Conservation (phyloP, 345 rosid species). For the Pistacia atlantica region DNA sequence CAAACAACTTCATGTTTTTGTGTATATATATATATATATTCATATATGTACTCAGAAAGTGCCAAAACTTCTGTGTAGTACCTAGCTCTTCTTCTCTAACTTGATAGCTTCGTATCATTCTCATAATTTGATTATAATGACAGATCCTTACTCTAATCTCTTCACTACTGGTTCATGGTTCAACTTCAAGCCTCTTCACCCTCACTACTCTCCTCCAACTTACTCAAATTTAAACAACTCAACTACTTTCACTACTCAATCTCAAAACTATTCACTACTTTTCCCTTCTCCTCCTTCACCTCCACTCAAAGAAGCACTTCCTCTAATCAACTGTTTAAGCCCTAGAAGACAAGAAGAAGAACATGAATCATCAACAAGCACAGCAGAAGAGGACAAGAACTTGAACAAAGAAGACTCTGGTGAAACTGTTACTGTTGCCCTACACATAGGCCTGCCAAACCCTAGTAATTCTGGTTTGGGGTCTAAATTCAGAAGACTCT, state of each 20-base stretch:
- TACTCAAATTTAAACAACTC: conserved; percentile 7
- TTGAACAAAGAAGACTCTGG: neutral
- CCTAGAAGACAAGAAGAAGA: conserved; percentile 34
- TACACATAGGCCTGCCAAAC: conserved; percentile 50
- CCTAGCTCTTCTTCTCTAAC: no score
- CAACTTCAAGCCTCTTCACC: conserved; percentile 38
- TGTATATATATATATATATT: neutral
- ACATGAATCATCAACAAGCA: conserved; percentile 27
- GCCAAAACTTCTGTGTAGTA: no score
- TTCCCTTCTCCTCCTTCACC: conserved; percentile 14
- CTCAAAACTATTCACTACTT: conserved; percentile 3
- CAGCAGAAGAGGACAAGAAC: conserved; percentile 26
- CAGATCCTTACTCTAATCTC: conserved; percentile 46
- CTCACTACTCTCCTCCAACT: conserved; percentile 18
- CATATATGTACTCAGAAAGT: no score
- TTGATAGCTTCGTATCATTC: no score
- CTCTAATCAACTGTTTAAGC: conserved; percentile 42
- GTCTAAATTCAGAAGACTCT: conserved; percentile 19
- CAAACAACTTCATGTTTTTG: neutral
- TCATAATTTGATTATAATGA: conserved; percentile 21
- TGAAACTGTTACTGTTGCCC: conserved; percentile 31
- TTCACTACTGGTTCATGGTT: conserved; percentile 29
- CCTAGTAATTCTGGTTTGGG: conserved; percentile 23
- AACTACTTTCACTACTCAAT: conserved; percentile 9
- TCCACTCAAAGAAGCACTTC: conserved; percentile 39